Evolutionary conservation across 352 stramenopile species (phyloP).

Genomic region (Phytophthora ohioensis): DNA sequence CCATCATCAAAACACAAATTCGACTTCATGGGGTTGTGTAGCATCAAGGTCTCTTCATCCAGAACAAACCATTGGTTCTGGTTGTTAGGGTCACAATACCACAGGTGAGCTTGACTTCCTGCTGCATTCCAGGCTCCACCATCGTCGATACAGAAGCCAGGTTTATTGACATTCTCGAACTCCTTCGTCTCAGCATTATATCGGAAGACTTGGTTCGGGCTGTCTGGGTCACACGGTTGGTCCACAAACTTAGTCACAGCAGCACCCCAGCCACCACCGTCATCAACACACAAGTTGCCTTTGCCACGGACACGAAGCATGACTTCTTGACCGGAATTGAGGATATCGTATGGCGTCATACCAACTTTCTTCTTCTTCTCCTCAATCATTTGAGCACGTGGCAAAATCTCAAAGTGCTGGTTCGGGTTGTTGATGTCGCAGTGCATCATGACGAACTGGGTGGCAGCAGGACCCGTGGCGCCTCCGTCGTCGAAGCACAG

Average conservation of each 20-base stretch:
- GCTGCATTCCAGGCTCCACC: constrained; percentile 23
- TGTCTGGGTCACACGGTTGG: constrained; percentile 31
- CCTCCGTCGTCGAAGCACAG: constrained; percentile 50
- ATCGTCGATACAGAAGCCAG: constrained; percentile 33
- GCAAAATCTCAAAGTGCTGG: constrained; percentile 35
- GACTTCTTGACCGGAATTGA: constrained; percentile 30
- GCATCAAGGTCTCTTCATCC: constrained; percentile 32
- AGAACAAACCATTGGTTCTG: constrained; percentile 35
- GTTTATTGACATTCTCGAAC: constrained; percentile 38
- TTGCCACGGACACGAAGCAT: constrained; percentile 35
- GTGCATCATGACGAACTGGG: constrained; percentile 20
- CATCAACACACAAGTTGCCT: constrained; percentile 44
- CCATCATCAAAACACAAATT: constrained; percentile 45
- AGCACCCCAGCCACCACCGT: constrained; percentile 34
- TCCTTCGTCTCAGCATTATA: constrained; percentile 24
- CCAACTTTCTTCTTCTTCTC: constrained; percentile 22
- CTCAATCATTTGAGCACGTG: constrained; percentile 8
- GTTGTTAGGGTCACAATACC: constrained; percentile 38
- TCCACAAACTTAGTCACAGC: constrained; percentile 29
- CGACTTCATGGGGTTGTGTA: constrained; percentile 41
- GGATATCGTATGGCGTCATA: constrained; percentile 14
- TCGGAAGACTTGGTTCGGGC: constrained; percentile 37
- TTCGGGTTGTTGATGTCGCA: constrained; percentile 33
- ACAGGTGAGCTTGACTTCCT: constrained; percentile 23
- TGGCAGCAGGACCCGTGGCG: constrained; percentile 3